Base-by-base conservation (phyloP, 2,329 filamentous ascomycete genomes). In the Colletotrichum plurivorum region DNA sequence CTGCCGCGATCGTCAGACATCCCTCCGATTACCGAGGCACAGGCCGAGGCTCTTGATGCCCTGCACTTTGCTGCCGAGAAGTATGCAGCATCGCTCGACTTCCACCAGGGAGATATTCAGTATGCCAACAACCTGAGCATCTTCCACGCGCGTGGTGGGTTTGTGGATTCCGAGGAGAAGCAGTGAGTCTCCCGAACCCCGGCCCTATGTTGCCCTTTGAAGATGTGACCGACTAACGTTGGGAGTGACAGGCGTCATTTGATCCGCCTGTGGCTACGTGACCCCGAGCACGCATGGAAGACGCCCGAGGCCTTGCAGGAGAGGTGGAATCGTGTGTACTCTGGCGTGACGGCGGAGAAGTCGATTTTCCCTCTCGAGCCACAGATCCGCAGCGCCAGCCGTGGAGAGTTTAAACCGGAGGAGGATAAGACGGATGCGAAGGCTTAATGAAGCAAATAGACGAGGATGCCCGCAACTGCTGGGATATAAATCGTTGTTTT, bases 321-420 rank as follows among this genome's bases (percentile, higher is more conserved):
- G 5, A 79, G 84, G 9, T 91, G 88, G 86, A 80, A 84, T 20
- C 79, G 82, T 4, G 77, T 91, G 0, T 91, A 89, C 71, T 79
- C 82, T 1, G 84, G 81, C 4, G 82, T 90, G 3, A 83, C 78
- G 3, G 78, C 83, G 0, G 86, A 89, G 70, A 84, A 81, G 12
- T 81, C 86, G 43, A 84, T 89, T 0, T 87, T 90, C 61, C 88
- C 88, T 0, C 77, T 89, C 2, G 85, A 91, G 73, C 86, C 87
- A 3, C 70, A 70, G 36, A 74, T 78, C 55, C 71, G 75, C 25
- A 77, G 74, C 22, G 72, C 71, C 9, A 75, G 76, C 18, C 41
- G 55, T 18, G 62, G 66, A 3, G 62, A 69, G 15, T 52, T 66
- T 2, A 60, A 60, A 22, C 55, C 62, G 10, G 66, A 66, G 7